These are phyloP conservation scores for Microstegium vimineum DNA, from an alignment of 176 grass and related monocot species.

Conservation along the genomic window DNA sequence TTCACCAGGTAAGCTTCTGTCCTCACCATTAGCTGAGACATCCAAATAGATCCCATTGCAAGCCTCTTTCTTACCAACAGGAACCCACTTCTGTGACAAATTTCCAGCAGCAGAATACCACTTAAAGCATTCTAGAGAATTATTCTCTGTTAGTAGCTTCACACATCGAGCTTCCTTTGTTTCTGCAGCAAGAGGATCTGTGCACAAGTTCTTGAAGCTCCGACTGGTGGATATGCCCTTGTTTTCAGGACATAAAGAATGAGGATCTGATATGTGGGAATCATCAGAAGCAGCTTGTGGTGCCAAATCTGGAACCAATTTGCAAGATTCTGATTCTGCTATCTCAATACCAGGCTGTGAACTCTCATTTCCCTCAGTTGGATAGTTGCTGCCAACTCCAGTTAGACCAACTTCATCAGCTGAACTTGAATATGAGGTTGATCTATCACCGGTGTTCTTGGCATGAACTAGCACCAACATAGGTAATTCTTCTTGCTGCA, in stretches of 20 bases:
- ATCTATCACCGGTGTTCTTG: constrained; percentile 3
- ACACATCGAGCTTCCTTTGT: constrained; percentile 21
- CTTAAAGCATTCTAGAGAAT: constrained; percentile 26
- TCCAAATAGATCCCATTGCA: constrained; percentile 10
- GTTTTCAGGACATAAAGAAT: constrained; percentile 12
- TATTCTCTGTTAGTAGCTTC: constrained; percentile 26
- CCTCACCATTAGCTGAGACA: constrained; percentile 18
- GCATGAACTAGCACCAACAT: constrained; percentile 14
- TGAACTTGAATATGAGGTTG: constrained; percentile 1
- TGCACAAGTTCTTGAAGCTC: not conserved
- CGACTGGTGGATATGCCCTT: not conserved
- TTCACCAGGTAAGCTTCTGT: constrained; percentile 23
- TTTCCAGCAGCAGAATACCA: constrained; percentile 23
- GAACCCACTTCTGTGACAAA: constrained; percentile 46
- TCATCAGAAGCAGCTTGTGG: not conserved
- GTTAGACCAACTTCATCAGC: constrained; percentile 5
- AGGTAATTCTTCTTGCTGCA: constrained; percentile 11
- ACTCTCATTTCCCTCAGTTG: constrained; percentile 1
- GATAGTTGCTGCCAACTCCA: not conserved
- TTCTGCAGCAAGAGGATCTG: constrained; percentile 28
- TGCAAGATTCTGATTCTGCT: constrained; percentile 13
- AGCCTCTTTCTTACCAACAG: constrained; percentile 35
- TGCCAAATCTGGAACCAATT: constrained; percentile 9
- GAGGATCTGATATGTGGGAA: not conserved
- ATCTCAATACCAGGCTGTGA: constrained; percentile 13